Evolutionary conservation across 2,329 filamentous ascomycete species (phyloP).

Genomic region (Geosmithia flava): DNA sequence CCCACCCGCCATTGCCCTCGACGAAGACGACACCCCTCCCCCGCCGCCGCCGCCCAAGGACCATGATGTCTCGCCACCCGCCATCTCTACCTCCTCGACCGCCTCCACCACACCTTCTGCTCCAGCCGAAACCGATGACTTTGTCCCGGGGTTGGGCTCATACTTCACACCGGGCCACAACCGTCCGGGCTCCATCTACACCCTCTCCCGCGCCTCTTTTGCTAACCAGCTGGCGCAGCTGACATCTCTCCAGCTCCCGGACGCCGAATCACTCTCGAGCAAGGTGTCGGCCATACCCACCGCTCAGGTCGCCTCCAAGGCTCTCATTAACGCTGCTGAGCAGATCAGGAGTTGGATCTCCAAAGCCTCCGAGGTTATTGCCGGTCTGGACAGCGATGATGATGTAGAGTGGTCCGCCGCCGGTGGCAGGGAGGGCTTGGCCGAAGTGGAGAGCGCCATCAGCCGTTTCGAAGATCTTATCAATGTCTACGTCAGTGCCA

Average conservation of each 20-base stretch:
- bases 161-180: constrained; percentile 58
- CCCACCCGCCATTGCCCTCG: constrained; percentile 16
- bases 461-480: constrained; percentile 77
- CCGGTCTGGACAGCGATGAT: constrained; percentile 84
- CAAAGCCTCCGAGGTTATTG: constrained; percentile 82
- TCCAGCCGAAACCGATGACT: constrained; percentile 23
- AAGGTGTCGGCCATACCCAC: constrained; percentile 78
- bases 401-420: constrained; percentile 95
- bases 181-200: constrained; percentile 81
- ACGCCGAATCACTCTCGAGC: constrained; percentile 70
- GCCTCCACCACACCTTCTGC: constrained; percentile 10
- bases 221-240: constrained; percentile 86
- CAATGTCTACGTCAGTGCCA: constrained; percentile 86
- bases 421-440: constrained; percentile 70
- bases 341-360: constrained; percentile 91
- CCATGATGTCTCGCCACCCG: constrained; percentile 7
- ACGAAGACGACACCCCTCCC: constrained; percentile 9
- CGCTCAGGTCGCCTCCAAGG: constrained; percentile 70
- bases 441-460: constrained; percentile 63
- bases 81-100: constrained; percentile 9
- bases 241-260: constrained; percentile 78
- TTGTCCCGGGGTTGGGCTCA: constrained; percentile 36
- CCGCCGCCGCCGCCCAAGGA: constrained; percentile 28
- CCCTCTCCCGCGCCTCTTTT: constrained; percentile 83
- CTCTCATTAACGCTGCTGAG: constrained; percentile 75